phyloP scores from a whole-genome alignment of 495 filamentous ascomycete species.

The Daldinia decipiens region DNA sequence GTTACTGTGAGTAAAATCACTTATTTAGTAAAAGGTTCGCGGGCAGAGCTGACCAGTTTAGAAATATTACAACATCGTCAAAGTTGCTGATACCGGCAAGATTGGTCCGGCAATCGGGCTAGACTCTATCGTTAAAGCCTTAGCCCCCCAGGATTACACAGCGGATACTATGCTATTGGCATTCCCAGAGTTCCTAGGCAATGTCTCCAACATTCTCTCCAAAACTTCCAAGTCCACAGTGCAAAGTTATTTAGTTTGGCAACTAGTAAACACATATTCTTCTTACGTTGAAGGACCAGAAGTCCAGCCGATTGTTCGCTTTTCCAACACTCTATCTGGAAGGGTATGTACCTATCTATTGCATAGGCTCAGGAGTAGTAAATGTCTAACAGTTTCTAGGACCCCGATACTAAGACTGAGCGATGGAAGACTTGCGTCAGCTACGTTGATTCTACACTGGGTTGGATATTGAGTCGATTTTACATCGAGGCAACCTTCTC shows the following conservation, averaged over 20 bases:
- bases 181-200: constrained; percentile 50
- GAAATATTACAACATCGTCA: constrained; percentile 49
- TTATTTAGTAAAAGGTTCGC: not conserved
- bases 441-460: constrained; percentile 65
- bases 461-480: constrained; percentile 70
- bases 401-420: constrained; percentile 70
- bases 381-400: constrained; percentile 47
- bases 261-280: constrained; percentile 44
- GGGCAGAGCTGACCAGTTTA: constrained; percentile 25
- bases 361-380: not conserved
- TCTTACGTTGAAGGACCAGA: constrained; percentile 68
- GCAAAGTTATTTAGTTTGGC: constrained; percentile 52
- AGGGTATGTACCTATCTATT: constrained; percentile 37
- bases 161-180: constrained; percentile 64
- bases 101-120: constrained; percentile 67
- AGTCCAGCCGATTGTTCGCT: constrained; percentile 66
- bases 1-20: constrained; percentile 44
- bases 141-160: constrained; percentile 63
- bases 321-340: constrained; percentile 58
- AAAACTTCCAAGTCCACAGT: constrained; percentile 48
- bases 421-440: constrained; percentile 75
- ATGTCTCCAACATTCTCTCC: constrained; percentile 48
- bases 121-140: constrained; percentile 59
- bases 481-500: constrained; percentile 74
- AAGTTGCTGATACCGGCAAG: constrained; percentile 60